Percentiles rank a stretch among this genome's conserved stretches.
These are phyloP conservation scores for Aeminium ludgeri DNA, from an alignment of 495 filamentous ascomycete genomes.

Conservation along the genomic window DNA sequence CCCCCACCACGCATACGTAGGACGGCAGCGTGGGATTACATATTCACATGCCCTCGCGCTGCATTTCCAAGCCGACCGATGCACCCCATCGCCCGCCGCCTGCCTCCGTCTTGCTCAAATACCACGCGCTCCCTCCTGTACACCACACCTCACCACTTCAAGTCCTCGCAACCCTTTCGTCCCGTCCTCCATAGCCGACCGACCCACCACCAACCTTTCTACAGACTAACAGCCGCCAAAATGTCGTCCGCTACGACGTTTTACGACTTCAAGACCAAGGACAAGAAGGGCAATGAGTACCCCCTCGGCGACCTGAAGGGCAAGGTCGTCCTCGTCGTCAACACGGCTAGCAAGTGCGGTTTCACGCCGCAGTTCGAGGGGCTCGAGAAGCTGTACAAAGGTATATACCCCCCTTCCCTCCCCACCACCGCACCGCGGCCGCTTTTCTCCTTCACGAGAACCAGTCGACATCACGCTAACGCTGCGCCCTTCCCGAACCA, in stretches of 20 bases:
- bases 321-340: conserved; percentile 91
- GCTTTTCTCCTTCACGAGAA: no score
- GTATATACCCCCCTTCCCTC: conserved; percentile 1
- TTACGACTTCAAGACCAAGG: conserved; percentile 73
- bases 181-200: no score
- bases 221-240: conserved; percentile 17
- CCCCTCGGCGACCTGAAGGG: conserved; percentile 52
- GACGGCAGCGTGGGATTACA: no score
- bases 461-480: not conserved
- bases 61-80: no score
- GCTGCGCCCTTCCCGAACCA: not conserved
- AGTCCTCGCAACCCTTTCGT: no score
- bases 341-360: conserved; percentile 98
- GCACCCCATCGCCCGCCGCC: no score
- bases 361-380: conserved; percentile 94
- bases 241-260: conserved; percentile 85
- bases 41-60: no score
- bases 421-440: not conserved
- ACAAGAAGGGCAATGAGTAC: conserved; percentile 51
- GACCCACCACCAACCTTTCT: no score
- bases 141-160: no score
- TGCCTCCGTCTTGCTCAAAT: no score
- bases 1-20: no score
- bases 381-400: conserved; percentile 81
- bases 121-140: no score